Percentiles rank a stretch among this genome's conserved stretches.
These are phyloP conservation scores for Hyphodiscus sp. DNA, from an alignment of 2,329 filamentous ascomycete genomes.

Conservation along the genomic window DNA sequence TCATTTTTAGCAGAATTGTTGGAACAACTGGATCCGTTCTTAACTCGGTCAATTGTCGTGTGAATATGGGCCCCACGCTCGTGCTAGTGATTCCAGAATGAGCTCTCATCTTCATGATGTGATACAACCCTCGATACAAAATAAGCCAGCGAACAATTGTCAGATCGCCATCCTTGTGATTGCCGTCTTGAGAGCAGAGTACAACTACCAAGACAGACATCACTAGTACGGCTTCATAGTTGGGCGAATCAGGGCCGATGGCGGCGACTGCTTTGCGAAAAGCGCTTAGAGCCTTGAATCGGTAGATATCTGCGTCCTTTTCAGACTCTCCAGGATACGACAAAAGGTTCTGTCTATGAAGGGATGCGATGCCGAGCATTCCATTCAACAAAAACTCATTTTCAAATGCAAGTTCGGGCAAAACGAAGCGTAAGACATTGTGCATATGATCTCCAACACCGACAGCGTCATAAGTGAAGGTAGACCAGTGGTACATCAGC, in stretches of 20 bases:
- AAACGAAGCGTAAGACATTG: slow-evolving; percentile 12
- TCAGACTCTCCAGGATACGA: slow-evolving; percentile 8
- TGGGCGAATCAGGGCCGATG: slow-evolving; percentile 10
- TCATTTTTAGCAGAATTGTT: slow-evolving; percentile 18
- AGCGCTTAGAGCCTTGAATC: slow-evolving; percentile 15
- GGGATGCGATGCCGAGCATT: slow-evolving; percentile 25
- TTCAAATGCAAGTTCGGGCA: slow-evolving; percentile 27
- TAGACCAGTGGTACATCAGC: slow-evolving; percentile 27
- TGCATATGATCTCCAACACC: slow-evolving; percentile 10
- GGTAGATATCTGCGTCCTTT: slow-evolving; percentile 21
- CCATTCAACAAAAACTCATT: slow-evolving; percentile 24
- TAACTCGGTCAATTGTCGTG: slow-evolving; percentile 16
- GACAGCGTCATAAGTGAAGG: slow-evolving; percentile 16
- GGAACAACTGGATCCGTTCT: slow-evolving; percentile 19
- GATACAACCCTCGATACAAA: slow-evolving; percentile 20
- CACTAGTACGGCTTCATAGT: slow-evolving; percentile 23
- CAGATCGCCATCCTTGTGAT: slow-evolving; percentile 14
- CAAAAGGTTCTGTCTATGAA: slow-evolving; percentile 20
- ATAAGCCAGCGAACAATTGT: slow-evolving; percentile 22
- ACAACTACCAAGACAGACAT: slow-evolving; percentile 24
- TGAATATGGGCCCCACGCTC: slow-evolving; percentile 20
- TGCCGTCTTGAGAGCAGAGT: slow-evolving; percentile 18
- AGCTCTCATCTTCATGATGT: slow-evolving; percentile 11
- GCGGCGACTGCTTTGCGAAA: slow-evolving; percentile 21
- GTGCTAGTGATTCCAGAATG: slow-evolving; percentile 1